Conservation (phyloP, 805 yeast genomes). For the Candida koratica region DNA sequence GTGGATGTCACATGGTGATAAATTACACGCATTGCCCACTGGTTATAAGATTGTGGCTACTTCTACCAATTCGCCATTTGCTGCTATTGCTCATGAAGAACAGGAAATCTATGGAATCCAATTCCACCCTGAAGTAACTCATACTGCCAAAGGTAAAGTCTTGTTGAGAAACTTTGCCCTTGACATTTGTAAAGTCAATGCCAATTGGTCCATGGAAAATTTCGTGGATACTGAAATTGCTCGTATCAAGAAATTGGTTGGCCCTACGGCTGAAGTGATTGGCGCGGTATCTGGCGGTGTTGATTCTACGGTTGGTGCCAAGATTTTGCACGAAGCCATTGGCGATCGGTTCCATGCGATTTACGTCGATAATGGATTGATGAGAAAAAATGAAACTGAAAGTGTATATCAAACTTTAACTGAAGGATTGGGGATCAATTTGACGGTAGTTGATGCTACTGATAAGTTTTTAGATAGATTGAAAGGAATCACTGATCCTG, state of each 20-base stretch:
- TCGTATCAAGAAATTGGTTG: conserved; percentile 86
- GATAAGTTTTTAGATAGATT: conserved; percentile 83
- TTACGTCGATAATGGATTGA: conserved; percentile 95
- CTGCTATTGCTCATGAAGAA: conserved; percentile 78
- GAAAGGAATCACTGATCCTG: conserved; percentile 96
- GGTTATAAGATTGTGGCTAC: conserved; percentile 88
- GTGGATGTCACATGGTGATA: conserved; percentile 99
- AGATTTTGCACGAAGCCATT: conserved; percentile 95
- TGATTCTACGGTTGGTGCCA: conserved; percentile 98
- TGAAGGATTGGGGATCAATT: conserved; percentile 90
- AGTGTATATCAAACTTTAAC: conserved; percentile 84
- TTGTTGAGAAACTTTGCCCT: conserved; percentile 91
- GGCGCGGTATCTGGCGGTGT: conserved; percentile 99
- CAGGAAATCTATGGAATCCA: conserved; percentile 88
- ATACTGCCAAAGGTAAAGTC: conserved; percentile 85
- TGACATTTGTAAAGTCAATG: conserved; percentile 76
- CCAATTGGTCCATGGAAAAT: conserved; percentile 98
- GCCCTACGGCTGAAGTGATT: conserved; percentile 96
- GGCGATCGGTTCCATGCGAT: conserved; percentile 99
- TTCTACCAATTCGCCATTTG: conserved; percentile 91
- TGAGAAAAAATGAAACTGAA: conserved; percentile 91
- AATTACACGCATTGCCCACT: conserved; percentile 82
- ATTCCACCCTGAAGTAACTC: conserved; percentile 99
- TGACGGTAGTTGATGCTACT: conserved; percentile 91
- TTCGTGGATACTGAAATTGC: conserved; percentile 95